These are phyloP conservation scores for Nemania bipapillata DNA, from an alignment of 2,329 filamentous ascomycete species.

Conservation along the genomic window DNA sequence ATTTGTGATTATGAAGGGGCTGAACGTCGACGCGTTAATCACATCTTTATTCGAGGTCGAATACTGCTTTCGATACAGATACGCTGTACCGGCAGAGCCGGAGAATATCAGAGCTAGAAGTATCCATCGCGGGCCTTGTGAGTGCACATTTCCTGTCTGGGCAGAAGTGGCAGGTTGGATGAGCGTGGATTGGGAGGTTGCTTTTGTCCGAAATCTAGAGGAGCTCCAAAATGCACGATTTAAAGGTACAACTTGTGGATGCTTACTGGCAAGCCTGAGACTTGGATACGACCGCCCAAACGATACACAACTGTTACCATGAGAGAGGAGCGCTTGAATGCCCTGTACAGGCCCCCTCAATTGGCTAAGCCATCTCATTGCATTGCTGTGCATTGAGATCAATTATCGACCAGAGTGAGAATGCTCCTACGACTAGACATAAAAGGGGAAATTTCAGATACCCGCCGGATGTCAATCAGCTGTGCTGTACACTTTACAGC, in stretches of 20 bases:
- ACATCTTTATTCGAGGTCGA: conserved; percentile 29
- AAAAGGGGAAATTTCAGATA: not conserved
- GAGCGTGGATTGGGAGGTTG: not conserved
- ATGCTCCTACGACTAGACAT: not conserved
- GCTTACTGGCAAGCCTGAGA: not conserved
- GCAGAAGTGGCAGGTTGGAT: not conserved
- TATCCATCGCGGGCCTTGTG: conserved; percentile 24
- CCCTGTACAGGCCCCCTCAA: conserved; percentile 7
- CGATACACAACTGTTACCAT: not conserved
- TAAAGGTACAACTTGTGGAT: not conserved
- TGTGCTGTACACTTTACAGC: not conserved
- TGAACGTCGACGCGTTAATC: conserved; percentile 70
- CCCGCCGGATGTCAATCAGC: not conserved
- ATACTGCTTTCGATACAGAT: conserved; percentile 22
- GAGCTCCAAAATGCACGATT: conserved; percentile 13
- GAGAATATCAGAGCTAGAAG: conserved; percentile 28
- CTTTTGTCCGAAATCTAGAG: conserved; percentile 6
- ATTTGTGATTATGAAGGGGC: conserved; percentile 71
- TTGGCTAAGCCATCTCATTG: conserved; percentile 36
- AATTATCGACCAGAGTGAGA: not conserved
- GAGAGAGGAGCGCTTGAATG: not conserved
- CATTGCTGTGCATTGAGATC: conserved; percentile 31
- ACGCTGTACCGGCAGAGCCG: conserved; percentile 25
- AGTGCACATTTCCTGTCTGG: not conserved
- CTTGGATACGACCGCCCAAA: not conserved